Evolutionary conservation across 2,329 filamentous ascomycete genomes (phyloP).

Genomic region (Fusarium albosuccineum): DNA sequence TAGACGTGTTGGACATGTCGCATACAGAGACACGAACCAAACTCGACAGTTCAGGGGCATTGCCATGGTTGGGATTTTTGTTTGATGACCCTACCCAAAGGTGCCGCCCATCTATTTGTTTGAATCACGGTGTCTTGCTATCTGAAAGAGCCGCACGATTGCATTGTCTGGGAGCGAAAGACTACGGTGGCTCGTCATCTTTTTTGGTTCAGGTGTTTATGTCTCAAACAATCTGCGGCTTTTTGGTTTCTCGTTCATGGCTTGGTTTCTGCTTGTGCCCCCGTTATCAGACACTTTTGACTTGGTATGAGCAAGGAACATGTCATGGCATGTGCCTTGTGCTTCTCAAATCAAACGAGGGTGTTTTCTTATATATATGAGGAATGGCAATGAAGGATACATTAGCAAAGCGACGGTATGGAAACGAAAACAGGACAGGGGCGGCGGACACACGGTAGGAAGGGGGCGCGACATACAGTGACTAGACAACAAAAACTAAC

Average conservation of each 20-base stretch:
- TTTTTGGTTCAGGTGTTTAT: neutral
- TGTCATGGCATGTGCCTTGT: neutral
- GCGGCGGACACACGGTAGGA: neutral
- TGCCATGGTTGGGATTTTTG: conserved; percentile 30
- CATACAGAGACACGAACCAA: conserved; percentile 40
- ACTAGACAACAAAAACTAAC: conserved; percentile 2
- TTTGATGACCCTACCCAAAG: conserved; percentile 24
- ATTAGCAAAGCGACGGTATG: neutral
- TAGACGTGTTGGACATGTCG: conserved; percentile 36
- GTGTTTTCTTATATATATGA: conserved; percentile 1
- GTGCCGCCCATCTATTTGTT: conserved; percentile 31
- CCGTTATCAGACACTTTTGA: conserved; percentile 8
- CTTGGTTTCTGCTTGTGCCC: conserved; percentile 8
- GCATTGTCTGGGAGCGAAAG: conserved; percentile 28
- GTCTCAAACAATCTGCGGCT: neutral
- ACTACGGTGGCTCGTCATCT: conserved; percentile 10
- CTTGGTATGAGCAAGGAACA: neutral
- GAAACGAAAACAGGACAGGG: neutral
- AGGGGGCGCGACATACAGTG: conserved; percentile 1
- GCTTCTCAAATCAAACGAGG: conserved; percentile 3
- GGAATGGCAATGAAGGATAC: neutral
- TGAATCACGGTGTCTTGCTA: conserved; percentile 29
- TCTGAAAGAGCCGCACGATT: conserved; percentile 25
- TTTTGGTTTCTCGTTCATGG: conserved; percentile 1
- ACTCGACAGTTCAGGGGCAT: conserved; percentile 29